Percentiles rank a stretch among this genome's conserved stretches.
Conservation (phyloP, 2,329 filamentous ascomycete species). For the Neonectria neomacrospora region DNA sequence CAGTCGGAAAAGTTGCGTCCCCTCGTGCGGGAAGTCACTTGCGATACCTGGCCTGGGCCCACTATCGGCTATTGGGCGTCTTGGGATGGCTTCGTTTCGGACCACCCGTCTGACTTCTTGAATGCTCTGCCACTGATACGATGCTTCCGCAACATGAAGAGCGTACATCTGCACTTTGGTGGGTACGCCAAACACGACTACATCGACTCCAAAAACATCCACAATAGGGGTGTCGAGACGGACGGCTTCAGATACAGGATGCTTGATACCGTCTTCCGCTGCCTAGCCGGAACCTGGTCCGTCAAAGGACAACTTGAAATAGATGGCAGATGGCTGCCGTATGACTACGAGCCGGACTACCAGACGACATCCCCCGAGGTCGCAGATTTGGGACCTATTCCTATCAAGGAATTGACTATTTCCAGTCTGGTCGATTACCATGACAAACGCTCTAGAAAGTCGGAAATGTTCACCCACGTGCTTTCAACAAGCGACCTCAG, state of each 20-base stretch:
- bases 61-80: not conserved
- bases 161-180: conserved; percentile 22
- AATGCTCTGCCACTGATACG: conserved; percentile 17
- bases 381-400: conserved; percentile 4
- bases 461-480: conserved; percentile 14
- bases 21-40: conserved; percentile 24
- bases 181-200: conserved; percentile 11
- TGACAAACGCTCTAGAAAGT: conserved; percentile 11
- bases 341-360: conserved; percentile 4
- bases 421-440: conserved; percentile 20
- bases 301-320: conserved; percentile 2
- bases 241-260: conserved; percentile 25
- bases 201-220: not conserved
- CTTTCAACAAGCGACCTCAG: conserved; percentile 9
- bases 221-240: conserved; percentile 1
- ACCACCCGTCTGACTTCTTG: conserved; percentile 10
- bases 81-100: not conserved
- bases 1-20: conserved; percentile 6
- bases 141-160: conserved; percentile 11
- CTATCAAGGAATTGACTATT: conserved; percentile 16
- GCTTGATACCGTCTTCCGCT: conserved; percentile 24
- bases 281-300: conserved; percentile 17
- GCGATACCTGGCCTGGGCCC: conserved; percentile 23
- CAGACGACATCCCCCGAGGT: not conserved
- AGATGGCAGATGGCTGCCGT: conserved; percentile 7